Conservation (phyloP, 768 basidiomycete species). For the Chalciporus pseudorubinellus region DNA sequence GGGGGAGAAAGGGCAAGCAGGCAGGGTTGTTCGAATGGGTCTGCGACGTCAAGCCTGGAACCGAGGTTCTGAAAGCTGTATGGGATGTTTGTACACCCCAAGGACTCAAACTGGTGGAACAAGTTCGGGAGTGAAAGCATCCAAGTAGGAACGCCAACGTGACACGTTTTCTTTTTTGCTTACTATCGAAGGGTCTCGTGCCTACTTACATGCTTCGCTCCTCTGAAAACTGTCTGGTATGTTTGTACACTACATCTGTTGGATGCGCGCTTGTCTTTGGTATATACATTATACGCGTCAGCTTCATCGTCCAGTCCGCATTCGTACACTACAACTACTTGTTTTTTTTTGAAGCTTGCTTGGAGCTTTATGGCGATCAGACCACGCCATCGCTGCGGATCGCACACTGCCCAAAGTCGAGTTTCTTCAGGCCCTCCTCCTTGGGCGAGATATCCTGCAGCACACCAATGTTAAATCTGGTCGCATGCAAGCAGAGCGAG, state of each 20-base stretch:
- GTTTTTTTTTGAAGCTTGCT: background rate
- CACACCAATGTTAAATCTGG: background rate
- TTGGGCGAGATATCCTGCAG: slow-evolving; percentile 65
- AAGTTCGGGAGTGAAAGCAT: background rate
- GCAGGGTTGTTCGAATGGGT: slow-evolving; percentile 32
- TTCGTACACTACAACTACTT: background rate
- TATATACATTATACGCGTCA: background rate
- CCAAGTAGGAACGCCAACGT: no score
- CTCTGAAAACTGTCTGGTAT: no score
- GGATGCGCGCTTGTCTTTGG: background rate
- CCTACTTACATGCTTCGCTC: no score
- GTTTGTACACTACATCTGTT: no score
- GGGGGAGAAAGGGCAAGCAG: slow-evolving; percentile 18
- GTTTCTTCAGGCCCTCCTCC: slow-evolving; percentile 58
- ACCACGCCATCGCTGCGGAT: slow-evolving; percentile 61
- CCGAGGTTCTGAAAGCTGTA: slow-evolving; percentile 24
- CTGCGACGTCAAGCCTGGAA: slow-evolving; percentile 21
- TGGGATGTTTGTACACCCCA: slow-evolving; percentile 30
- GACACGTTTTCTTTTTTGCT: no score
- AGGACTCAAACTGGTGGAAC: slow-evolving; percentile 15
- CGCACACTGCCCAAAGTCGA: slow-evolving; percentile 62
- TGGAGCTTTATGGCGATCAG: slow-evolving; percentile 11
- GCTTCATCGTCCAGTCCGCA: no score
- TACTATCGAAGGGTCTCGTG: background rate
- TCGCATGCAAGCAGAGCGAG: background rate